A percentile compares a stretch with the other conserved stretches of the same genome.
Evolutionary conservation across 768 basidiomycete genomes (phyloP).

Genomic region (Daedaleopsis nitida): DNA sequence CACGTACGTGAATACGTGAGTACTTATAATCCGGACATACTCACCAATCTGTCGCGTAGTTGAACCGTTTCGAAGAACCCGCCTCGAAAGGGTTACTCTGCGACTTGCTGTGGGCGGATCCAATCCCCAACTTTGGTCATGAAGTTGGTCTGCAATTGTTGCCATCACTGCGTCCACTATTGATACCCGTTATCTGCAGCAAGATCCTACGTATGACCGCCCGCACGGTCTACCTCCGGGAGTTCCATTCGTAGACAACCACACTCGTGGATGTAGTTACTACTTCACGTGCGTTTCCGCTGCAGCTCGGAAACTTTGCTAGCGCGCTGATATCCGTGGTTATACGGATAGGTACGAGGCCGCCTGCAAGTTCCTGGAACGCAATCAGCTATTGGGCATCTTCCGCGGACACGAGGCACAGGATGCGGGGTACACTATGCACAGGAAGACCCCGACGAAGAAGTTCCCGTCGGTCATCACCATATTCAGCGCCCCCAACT

Average conservation of each 20-base stretch:
- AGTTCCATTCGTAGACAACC: constrained; percentile 75
- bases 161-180: neutral
- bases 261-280: constrained; percentile 87
- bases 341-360: constrained; percentile 65
- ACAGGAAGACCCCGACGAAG: constrained; percentile 90
- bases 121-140: constrained; percentile 84
- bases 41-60: constrained; percentile 42
- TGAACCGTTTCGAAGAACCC: constrained; percentile 93
- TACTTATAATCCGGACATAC: neutral
- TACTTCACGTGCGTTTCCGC: constrained; percentile 73
- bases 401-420: constrained; percentile 98
- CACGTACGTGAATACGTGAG: constrained; percentile 40
- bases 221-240: constrained; percentile 51
- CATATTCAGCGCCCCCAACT: constrained; percentile 96
- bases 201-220: constrained; percentile 23
- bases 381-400: constrained; percentile 88
- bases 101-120: constrained; percentile 96
- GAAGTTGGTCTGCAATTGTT: constrained; percentile 54
- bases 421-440: constrained; percentile 95
- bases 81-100: constrained; percentile 90
- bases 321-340: neutral
- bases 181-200: constrained; percentile 3
- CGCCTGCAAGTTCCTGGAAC: constrained; percentile 90
- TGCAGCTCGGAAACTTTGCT: neutral
- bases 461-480: constrained; percentile 98